These are phyloP conservation scores for Saccharomyces eubayanus DNA, from an alignment of 805 yeast genomes.

Conservation along the genomic window DNA sequence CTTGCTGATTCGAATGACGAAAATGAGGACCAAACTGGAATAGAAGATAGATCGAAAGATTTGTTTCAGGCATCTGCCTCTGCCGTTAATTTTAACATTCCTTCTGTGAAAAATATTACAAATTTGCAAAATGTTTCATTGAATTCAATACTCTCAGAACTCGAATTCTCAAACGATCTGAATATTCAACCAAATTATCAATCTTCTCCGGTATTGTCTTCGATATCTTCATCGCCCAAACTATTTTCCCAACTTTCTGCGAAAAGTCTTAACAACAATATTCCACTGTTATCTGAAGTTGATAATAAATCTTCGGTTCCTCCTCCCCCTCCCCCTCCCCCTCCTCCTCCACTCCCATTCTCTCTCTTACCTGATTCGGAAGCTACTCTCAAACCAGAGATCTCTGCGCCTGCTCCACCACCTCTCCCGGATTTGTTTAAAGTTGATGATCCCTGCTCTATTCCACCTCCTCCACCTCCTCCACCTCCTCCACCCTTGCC, in stretches of 20 bases:
- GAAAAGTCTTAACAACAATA: background rate
- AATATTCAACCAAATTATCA: background rate
- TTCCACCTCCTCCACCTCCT: slow-evolving; percentile 27
- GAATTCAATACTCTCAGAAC: background rate
- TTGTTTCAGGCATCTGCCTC: slow-evolving; percentile 1
- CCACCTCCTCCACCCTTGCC: slow-evolving; percentile 29
- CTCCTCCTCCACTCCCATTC: slow-evolving; percentile 14
- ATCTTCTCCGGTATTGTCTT: background rate
- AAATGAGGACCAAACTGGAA: background rate
- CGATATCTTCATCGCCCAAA: background rate
- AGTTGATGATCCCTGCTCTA: slow-evolving; percentile 25
- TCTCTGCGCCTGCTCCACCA: slow-evolving; percentile 34
- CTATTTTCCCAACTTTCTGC: background rate
- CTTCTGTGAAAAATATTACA: background rate
- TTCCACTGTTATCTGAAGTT: background rate
- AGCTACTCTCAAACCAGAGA: slow-evolving; percentile 1
- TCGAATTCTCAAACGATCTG: background rate
- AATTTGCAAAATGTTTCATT: background rate
- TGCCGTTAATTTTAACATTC: background rate
- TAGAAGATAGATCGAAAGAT: background rate
- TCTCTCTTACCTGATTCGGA: slow-evolving; percentile 2
- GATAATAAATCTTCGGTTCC: slow-evolving; percentile 16
- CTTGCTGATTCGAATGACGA: background rate
- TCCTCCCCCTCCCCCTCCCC: slow-evolving; percentile 18
- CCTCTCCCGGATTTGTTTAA: slow-evolving; percentile 25